Evolutionary conservation across 2,329 filamentous ascomycete species (phyloP).

Genomic region (Stagonosporopsis tanaceti): DNA sequence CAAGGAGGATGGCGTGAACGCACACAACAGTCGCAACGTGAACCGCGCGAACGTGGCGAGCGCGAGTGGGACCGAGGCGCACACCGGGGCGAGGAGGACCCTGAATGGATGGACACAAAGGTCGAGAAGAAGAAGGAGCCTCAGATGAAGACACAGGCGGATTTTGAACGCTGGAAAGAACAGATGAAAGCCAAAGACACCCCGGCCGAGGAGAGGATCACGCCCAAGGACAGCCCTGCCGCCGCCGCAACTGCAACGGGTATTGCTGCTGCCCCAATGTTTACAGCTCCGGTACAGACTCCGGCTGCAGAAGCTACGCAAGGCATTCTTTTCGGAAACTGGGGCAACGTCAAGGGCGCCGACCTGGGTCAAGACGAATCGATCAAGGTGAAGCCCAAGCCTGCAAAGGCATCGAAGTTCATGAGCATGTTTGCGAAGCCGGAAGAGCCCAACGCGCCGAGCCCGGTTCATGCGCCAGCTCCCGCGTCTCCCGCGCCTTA

Average conservation of each 20-base stretch:
- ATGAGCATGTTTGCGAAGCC: conserved; percentile 71
- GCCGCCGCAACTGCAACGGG: conserved; percentile 32
- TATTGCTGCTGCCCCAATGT: conserved; percentile 39
- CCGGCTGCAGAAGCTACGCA: conserved; percentile 71
- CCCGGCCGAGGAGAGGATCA: conserved; percentile 57
- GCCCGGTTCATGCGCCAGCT: conserved; percentile 23
- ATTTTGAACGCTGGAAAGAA: conserved; percentile 95
- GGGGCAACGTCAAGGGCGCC: conserved; percentile 59
- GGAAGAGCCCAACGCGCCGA: conserved; percentile 41
- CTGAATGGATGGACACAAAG: conserved; percentile 84
- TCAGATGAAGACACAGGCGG: conserved; percentile 81
- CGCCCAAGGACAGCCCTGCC: conserved; percentile 37
- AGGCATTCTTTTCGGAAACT: conserved; percentile 79
- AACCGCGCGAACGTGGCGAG: conserved; percentile 54
- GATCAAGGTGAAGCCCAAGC: conserved; percentile 54
- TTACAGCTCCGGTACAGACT: conserved; percentile 59
- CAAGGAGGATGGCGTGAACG: conserved; percentile 67
- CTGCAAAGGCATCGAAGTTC: conserved; percentile 82
- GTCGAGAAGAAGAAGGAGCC: conserved; percentile 72
- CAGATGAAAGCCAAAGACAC: conserved; percentile 76
- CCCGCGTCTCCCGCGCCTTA: conserved; percentile 44
- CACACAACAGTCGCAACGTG: conserved; percentile 39
- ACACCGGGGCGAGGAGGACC: conserved; percentile 69
- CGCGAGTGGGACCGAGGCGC: conserved; percentile 62
- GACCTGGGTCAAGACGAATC: conserved; percentile 42